Evolutionary conservation across 2,329 filamentous ascomycete species (phyloP), one percentile per base, ranked within the genome.

Genomic region (Apiospora saccharicola): DNA sequence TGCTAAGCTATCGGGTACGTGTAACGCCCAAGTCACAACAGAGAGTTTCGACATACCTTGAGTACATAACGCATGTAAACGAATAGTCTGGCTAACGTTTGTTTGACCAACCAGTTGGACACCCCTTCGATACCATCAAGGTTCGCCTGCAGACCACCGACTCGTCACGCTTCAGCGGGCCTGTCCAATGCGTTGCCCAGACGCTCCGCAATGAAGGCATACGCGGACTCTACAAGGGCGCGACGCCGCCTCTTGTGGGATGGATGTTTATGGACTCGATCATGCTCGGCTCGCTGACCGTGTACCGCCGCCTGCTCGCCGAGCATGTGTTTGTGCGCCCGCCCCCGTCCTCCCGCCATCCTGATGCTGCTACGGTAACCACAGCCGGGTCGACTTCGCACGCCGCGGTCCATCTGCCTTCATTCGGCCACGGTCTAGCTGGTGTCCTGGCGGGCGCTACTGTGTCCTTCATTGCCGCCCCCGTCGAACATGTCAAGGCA

Each of bases 181-280:
- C 96, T 0, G 81, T 97, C 44, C 92, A 98, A 82, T 98, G 96
- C 80, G 85, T 98, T 13, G 82, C 93, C 71, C 92, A 96, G 81
- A 99, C 96, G 13, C 76, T 98, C 41, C 90, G 92, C 73, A 93
- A 95, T 80, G 96, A 99, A 83, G 96, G 96, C 68, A 84, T 97
- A 67, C 84, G 88, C 69, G 96, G 94, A 3, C 86, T 99, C 57
- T 99, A 98, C 88, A 99, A 98, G 85, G 95, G 96, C 78, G 95
- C 95, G 14, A 94, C 93, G 41, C 96, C 96, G 71, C 96, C 96
- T 70, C 86, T 98, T 68, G 90, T 98, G 70, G 96, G 96, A 77
- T 98, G 96, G 96, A 98, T 98, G 93, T 94, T 97, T 79, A 98
- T 98, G 96, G 96, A 99, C 85, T 89, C 86, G 57, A 81, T 92